Conservation (phyloP, 495 filamentous ascomycete genomes). For the Penicillium manginii region DNA sequence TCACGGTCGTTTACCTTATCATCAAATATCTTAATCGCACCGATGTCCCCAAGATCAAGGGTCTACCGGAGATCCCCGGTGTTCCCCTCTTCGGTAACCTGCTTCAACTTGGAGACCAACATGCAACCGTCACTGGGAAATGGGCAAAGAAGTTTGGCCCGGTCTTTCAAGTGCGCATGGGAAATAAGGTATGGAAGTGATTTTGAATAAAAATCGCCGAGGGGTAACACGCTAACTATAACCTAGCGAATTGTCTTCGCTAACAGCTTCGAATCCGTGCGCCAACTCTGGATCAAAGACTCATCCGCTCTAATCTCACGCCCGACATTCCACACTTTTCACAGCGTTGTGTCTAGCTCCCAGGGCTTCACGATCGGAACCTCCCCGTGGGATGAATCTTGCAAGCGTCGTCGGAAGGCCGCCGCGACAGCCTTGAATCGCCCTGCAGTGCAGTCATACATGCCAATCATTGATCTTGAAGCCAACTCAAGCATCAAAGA, state of each 20-base stretch:
- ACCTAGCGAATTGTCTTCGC: conserved; percentile 67
- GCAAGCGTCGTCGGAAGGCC: conserved; percentile 70
- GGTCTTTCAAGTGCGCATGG: conserved; percentile 69
- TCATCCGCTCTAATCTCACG: conserved; percentile 72
- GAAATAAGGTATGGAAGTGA: conserved; percentile 56
- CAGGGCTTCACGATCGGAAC: conserved; percentile 77
- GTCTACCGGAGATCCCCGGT: conserved; percentile 64
- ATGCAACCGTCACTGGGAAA: conserved; percentile 55
- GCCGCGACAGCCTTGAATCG: conserved; percentile 72
- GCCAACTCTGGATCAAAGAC: conserved; percentile 72
- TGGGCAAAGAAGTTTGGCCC: conserved; percentile 67
- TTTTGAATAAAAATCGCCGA: neutral
- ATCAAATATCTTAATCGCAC: conserved; percentile 60
- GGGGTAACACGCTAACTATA: neutral
- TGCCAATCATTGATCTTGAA: conserved; percentile 75
- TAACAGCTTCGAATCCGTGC: conserved; percentile 69
- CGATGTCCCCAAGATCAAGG: conserved; percentile 65
- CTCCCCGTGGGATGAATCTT: conserved; percentile 74
- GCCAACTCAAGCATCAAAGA: conserved; percentile 67
- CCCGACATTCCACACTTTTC: conserved; percentile 72
- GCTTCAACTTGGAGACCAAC: conserved; percentile 58
- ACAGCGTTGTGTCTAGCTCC: conserved; percentile 68
- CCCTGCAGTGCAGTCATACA: conserved; percentile 67
- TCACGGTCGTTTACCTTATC: conserved; percentile 53
- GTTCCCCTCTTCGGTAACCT: conserved; percentile 67